Percentiles rank a stretch among this genome's conserved stretches.
Evolutionary conservation across 345 rosid genomes (phyloP).

Genomic region (Brassica carinata): DNA sequence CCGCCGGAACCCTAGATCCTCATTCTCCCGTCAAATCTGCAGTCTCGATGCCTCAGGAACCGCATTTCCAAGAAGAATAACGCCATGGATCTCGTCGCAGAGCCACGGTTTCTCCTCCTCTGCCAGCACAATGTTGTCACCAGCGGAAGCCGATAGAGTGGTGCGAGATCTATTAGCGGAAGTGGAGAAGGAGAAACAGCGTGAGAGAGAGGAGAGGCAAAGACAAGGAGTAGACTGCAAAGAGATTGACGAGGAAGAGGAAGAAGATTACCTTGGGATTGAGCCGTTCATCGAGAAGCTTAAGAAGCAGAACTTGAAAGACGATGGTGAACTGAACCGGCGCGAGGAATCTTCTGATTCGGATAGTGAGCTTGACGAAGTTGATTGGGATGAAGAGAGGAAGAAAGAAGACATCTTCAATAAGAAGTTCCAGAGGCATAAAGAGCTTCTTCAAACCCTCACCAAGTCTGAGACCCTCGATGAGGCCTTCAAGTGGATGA

Average conservation of each 20-base stretch:
- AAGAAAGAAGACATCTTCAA: constrained; percentile 46
- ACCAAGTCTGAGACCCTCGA: constrained; percentile 63
- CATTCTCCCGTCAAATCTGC: neutral
- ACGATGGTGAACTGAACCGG: constrained; percentile 38
- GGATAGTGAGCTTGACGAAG: constrained; percentile 69
- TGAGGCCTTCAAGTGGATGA: constrained; percentile 80
- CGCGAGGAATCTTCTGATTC: constrained; percentile 77
- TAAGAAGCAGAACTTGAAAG: constrained; percentile 60
- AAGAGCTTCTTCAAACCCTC: constrained; percentile 66
- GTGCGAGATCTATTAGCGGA: constrained; percentile 59
- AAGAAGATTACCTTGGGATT: constrained; percentile 84
- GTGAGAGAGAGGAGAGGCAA: constrained; percentile 68
- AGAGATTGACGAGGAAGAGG: constrained; percentile 81
- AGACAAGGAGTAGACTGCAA: constrained; percentile 67
- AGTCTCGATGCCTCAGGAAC: constrained; percentile 12
- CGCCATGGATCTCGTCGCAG: constrained; percentile 38
- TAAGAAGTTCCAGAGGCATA: constrained; percentile 63
- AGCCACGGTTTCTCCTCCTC: constrained; percentile 43
- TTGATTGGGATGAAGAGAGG: constrained; percentile 44
- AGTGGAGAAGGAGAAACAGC: constrained; percentile 69
- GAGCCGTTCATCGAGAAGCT: constrained; percentile 75
- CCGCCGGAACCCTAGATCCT: constrained; percentile 30
- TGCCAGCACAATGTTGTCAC: neutral
- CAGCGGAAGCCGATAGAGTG: constrained; percentile 30
- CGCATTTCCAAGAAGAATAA: constrained; percentile 29